Evolutionary conservation across 2,329 filamentous ascomycete species (phyloP).

Genomic region (Phaeosphaeria sp.): DNA sequence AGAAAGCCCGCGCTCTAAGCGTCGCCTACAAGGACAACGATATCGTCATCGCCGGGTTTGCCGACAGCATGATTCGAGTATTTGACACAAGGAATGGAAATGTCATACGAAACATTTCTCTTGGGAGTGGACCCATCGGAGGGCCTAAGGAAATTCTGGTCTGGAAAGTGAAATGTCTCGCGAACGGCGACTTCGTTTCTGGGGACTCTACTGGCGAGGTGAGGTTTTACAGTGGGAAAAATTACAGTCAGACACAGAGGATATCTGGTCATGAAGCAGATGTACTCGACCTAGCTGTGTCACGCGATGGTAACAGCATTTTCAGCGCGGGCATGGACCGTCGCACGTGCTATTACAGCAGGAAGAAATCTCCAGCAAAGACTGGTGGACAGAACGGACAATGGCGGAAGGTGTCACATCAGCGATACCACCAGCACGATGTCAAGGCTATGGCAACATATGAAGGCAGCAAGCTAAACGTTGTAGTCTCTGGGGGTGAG

Average conservation of each 20-base stretch:
- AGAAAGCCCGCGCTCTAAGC: conserved; percentile 88
- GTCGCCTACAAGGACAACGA: conserved; percentile 87
- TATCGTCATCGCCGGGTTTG: conserved; percentile 86
- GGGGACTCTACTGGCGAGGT: conserved; percentile 95
- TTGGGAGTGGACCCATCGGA: conserved; percentile 78
- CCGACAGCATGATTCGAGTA: conserved; percentile 92
- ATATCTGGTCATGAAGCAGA: conserved; percentile 89
- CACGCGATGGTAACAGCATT: conserved; percentile 79
- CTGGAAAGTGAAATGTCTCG: conserved; percentile 89
- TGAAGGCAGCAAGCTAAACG: conserved; percentile 81
- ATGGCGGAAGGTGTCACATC: conserved; percentile 87
- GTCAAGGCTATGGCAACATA: conserved; percentile 94
- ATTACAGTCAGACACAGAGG: conserved; percentile 85
- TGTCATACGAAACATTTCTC: conserved; percentile 79
- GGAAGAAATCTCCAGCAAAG: conserved; percentile 29
- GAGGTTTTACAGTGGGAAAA: conserved; percentile 91
- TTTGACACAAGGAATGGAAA: conserved; percentile 84
- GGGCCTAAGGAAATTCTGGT: conserved; percentile 86
- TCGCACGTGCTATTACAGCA: conserved; percentile 80
- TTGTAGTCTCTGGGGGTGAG: conserved; percentile 89
- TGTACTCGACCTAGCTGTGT: conserved; percentile 84
- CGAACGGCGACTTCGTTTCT: conserved; percentile 88
- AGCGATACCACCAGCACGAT: conserved; percentile 89
- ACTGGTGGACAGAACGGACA: conserved; percentile 51
- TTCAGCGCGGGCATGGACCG: conserved; percentile 93